Evolutionary conservation across 2,329 filamentous ascomycete genomes (phyloP).

Genomic region (Talaromyces sp.): DNA sequence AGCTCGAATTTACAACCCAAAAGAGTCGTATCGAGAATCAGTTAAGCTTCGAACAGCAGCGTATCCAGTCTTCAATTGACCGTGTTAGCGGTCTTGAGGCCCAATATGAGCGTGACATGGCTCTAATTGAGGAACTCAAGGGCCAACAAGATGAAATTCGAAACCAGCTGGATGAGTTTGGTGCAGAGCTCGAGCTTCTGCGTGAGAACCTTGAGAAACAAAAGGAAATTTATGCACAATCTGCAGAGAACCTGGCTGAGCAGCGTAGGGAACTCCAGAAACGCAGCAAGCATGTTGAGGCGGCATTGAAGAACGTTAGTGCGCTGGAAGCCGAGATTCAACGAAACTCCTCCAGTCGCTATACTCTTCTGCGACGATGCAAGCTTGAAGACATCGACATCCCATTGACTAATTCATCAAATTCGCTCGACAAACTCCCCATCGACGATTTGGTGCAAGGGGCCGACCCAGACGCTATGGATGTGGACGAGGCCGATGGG

Average conservation of each 20-base stretch:
- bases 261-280: conserved; percentile 80
- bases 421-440: conserved; percentile 75
- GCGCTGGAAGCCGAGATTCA: conserved; percentile 83
- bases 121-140: conserved; percentile 70
- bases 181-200: conserved; percentile 76
- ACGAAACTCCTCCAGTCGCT: conserved; percentile 80
- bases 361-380: conserved; percentile 81
- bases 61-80: conserved; percentile 68
- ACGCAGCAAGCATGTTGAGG: conserved; percentile 80
- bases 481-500: conserved; percentile 70
- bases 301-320: conserved; percentile 71
- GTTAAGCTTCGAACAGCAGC: conserved; percentile 68
- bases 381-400: conserved; percentile 91
- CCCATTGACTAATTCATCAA: conserved; percentile 73
- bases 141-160: conserved; percentile 75
- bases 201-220: conserved; percentile 71
- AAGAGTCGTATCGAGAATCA: conserved; percentile 64
- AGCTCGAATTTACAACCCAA: conserved; percentile 83
- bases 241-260: conserved; percentile 74
- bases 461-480: conserved; percentile 84
- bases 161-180: conserved; percentile 69
- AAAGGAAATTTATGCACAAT: conserved; percentile 68
- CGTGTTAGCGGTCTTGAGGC: conserved; percentile 71
- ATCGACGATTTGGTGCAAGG: conserved; percentile 78
- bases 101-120: conserved; percentile 66